These are phyloP conservation scores for Alopecurus myosuroides DNA, from an alignment of 176 grass and related monocot genomes.

Conservation along the genomic window DNA sequence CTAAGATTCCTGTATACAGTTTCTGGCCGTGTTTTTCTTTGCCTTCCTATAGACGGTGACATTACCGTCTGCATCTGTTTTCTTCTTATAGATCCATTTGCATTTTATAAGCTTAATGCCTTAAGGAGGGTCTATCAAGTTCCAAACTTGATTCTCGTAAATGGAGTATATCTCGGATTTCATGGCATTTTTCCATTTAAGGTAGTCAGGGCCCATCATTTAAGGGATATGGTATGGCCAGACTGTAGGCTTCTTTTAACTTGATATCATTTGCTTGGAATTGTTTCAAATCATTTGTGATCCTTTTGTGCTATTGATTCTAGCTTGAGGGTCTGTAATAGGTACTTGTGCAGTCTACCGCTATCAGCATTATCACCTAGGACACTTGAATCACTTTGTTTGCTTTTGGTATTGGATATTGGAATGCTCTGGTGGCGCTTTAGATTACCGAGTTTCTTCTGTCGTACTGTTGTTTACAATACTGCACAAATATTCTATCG, in stretches of 20 bases:
- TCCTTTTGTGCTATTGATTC: constrained; percentile 8
- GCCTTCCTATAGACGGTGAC: neutral
- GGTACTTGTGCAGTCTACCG: neutral
- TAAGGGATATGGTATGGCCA: neutral
- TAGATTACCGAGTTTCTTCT: neutral
- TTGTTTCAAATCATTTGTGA: neutral
- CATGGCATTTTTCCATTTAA: too few species aligned
- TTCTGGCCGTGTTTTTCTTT: neutral
- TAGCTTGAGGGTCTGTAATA: neutral
- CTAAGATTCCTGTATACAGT: neutral
- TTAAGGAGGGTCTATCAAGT: too few species aligned
- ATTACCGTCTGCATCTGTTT: too few species aligned
- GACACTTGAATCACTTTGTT: neutral
- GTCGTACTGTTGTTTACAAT: neutral
- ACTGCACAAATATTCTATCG: neutral
- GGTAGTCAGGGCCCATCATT: too few species aligned
- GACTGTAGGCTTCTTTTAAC: neutral
- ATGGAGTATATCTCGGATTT: too few species aligned
- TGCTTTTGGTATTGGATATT: constrained; percentile 1
- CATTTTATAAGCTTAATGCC: too few species aligned
- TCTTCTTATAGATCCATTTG: too few species aligned
- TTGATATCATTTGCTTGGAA: neutral
- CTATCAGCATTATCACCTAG: neutral
- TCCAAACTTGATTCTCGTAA: too few species aligned
- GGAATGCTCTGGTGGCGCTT: neutral